Base-by-base conservation (phyloP, 78 protist genomes). In the Protostelium mycophagum region DNA sequence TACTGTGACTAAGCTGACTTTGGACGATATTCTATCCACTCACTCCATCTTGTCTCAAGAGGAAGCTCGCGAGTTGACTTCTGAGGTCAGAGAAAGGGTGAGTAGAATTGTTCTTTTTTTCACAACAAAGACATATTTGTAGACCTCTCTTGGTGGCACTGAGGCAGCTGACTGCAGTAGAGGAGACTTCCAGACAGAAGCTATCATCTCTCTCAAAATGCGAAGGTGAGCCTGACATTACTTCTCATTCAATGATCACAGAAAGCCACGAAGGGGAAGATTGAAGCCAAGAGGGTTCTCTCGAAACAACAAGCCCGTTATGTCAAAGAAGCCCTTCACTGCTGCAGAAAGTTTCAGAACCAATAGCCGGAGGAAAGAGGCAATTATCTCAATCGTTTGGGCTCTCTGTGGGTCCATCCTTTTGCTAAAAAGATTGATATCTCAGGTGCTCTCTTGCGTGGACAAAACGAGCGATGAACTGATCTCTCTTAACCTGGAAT, bases 321-420 rank as follows among this genome's bases (percentile, higher is more conserved):
- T 16, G 16, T 51, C 31, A 16, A 25, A 16, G 73, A 51, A 16
- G 73, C 73, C 73, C 73, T 51, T 16, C 73, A 16, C 73, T 51
- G 73, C 73, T 51, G 73, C 73, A 51, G 73, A 51, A 51, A 51
- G 73, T 51, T 51, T 51, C 73, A 51, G 73, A 51, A 51, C 73
- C 73, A 51, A 5, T 5, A 25, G 31, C 5, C 73, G 73, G 73
- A 16, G 16, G 73, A 16, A 51, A 51, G 73, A 51, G 73, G 73
- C 73, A 25, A 16, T 16, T 16, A 51, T 51, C 73, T 5, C 5
- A 16, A 5, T 51, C 73, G 73, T 16, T 16, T 5, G 73, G 16
- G 73, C 73, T 5, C 16, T 51, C 73, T 5, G 73, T 51, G 73
- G 31, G 16, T 51, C 73, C 16, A 5, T 16, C 16, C 73, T 25